phyloP scores from a whole-genome alignment of 768 basidiomycete species.

The Piloderma croceum region DNA sequence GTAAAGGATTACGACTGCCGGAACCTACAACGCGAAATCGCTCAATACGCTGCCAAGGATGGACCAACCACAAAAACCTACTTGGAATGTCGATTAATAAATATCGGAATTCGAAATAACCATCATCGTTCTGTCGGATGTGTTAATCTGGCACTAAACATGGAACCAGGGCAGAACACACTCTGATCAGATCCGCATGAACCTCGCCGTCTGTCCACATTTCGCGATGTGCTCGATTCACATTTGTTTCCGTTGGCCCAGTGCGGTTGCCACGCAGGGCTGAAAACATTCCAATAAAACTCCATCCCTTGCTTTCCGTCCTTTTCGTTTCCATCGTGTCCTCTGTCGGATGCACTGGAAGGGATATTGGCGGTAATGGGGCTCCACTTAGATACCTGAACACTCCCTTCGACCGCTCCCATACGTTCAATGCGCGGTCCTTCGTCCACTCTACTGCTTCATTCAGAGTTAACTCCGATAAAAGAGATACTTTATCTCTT shows the following conservation, averaged over 20 bases:
- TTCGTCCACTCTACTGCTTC: conserved; percentile 46
- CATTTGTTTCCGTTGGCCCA: conserved; percentile 22
- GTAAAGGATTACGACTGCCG: conserved; percentile 51
- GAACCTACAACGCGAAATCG: conserved; percentile 41
- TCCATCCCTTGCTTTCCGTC: conserved; percentile 40
- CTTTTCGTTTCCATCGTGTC: conserved; percentile 27
- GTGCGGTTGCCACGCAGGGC: conserved; percentile 44
- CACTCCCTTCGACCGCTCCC: conserved; percentile 48
- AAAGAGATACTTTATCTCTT: conserved; percentile 29
- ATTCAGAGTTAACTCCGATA: conserved; percentile 53
- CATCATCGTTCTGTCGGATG: conserved; percentile 56
- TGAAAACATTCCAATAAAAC: conserved; percentile 63
- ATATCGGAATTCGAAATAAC: conserved; percentile 74
- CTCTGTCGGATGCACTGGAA: conserved; percentile 25
- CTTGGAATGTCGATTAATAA: conserved; percentile 76
- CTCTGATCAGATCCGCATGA: conserved; percentile 72
- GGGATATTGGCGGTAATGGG: conserved; percentile 33
- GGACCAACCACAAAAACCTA: conserved; percentile 39
- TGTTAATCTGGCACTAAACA: conserved; percentile 7
- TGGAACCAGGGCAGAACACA: conserved; percentile 30
- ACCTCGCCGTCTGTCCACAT: conserved; percentile 72
- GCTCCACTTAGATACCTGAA: conserved; percentile 75
- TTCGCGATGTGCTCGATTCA: conserved; percentile 34
- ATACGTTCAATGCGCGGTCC: conserved; percentile 32
- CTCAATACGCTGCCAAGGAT: too few relatives aligned